These are phyloP conservation scores for Chenopodium quinoa DNA, from an alignment of 148 eudicot genomes.

Conservation along the genomic window DNA sequence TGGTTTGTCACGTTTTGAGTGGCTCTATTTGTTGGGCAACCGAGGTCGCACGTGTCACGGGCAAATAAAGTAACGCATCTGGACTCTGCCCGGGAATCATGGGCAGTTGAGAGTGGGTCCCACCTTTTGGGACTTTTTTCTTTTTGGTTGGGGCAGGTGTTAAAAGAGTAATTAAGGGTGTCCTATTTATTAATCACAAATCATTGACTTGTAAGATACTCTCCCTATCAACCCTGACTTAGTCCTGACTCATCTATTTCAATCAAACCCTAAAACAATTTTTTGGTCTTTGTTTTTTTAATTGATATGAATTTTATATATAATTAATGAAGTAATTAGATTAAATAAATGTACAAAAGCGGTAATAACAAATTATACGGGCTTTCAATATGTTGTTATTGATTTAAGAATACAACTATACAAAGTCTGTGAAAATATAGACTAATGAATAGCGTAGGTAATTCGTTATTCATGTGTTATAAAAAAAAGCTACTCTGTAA, in stretches of 20 bases:
- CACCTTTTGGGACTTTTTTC: not conserved
- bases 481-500: too few species aligned
- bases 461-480: too few species aligned
- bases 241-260: slow-evolving; percentile 16
- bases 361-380: too few species aligned
- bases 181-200: not conserved
- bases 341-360: too few species aligned
- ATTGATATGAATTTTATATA: too few species aligned
- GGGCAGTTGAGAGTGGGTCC: slow-evolving; percentile 23
- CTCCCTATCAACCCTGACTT: not conserved
- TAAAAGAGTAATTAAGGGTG: not conserved
- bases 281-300: too few species aligned
- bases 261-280: not conserved
- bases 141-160: slow-evolving; percentile 23
- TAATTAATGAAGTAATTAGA: too few species aligned
- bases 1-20: slow-evolving; percentile 19
- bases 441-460: too few species aligned
- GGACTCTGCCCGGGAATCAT: slow-evolving; percentile 29
- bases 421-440: too few species aligned
- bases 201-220: slow-evolving; percentile 26
- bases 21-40: slow-evolving; percentile 18
- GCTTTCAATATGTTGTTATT: too few species aligned
- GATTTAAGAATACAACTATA: too few species aligned
- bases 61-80: not conserved
- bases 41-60: slow-evolving; percentile 32